These are phyloP conservation scores for Taxillus chinensis DNA, from an alignment of 164 flowering plant species.

Conservation along the genomic window DNA sequence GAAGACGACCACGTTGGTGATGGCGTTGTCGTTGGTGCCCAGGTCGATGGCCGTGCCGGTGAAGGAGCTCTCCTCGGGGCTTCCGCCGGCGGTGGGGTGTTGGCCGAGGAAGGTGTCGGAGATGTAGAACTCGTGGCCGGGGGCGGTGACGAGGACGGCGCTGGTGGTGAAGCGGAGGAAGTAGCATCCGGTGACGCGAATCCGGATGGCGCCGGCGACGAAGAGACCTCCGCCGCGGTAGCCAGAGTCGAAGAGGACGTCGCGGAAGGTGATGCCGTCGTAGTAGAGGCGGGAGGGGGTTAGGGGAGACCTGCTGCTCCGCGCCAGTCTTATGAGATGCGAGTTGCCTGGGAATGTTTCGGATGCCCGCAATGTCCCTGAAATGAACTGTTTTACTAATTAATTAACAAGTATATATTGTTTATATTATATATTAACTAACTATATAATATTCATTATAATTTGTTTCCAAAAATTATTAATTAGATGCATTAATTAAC, in stretches of 20 bases:
- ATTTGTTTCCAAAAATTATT: too few species aligned
- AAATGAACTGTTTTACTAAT: constrained; percentile 18
- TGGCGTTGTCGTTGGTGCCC: constrained; percentile 12
- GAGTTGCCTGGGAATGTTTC: constrained; percentile 30
- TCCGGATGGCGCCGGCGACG: constrained; percentile 29
- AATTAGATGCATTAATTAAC: too few species aligned
- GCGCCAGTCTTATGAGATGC: constrained; percentile 24
- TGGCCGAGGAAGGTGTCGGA: constrained; percentile 17
- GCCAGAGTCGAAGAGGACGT: constrained; percentile 39
- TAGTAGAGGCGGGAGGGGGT: constrained; percentile 12
- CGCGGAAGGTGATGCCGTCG: constrained; percentile 41
- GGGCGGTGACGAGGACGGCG: not conserved
- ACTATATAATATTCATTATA: too few species aligned
- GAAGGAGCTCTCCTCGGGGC: constrained; percentile 10
- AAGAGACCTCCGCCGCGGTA: constrained; percentile 39
- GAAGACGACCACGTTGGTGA: constrained; percentile 17
- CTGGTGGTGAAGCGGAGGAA: constrained; percentile 5
- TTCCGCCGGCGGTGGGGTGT: constrained; percentile 14
- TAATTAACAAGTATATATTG: too few species aligned
- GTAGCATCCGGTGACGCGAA: constrained; percentile 18
- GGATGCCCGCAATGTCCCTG: constrained; percentile 41
- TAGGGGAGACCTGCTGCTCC: not conserved
- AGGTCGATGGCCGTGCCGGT: constrained; percentile 17
- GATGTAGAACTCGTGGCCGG: constrained; percentile 3
- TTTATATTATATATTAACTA: too few species aligned